phyloP scores from a whole-genome alignment of 83 land plant genomes.

The Picea abies region DNA sequence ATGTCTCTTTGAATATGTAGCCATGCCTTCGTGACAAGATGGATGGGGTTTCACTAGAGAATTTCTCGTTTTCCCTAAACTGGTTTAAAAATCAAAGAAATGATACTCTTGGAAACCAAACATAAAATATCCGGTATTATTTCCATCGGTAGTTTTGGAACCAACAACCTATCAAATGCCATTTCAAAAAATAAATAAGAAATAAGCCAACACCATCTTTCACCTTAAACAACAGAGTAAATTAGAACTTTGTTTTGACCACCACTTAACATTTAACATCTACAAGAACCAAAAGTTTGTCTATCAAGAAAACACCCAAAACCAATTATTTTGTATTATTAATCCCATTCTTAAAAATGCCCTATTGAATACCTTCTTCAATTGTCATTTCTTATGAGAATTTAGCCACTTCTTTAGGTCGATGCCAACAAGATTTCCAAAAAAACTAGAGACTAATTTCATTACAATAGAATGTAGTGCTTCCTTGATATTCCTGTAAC shows the following conservation, averaged over 20 bases:
- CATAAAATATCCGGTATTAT: background rate
- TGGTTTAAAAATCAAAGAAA: background rate
- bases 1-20: background rate
- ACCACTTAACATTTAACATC: background rate
- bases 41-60: background rate
- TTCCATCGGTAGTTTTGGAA: background rate
- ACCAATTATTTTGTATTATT: background rate
- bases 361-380: background rate
- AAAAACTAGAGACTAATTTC: slow-evolving; percentile 7
- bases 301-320: background rate
- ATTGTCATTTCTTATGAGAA: background rate
- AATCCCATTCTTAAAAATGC: background rate
- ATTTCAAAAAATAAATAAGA: background rate
- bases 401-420: slow-evolving; percentile 5
- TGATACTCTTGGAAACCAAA: background rate
- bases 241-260: background rate
- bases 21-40: background rate
- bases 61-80: background rate
- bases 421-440: background rate
- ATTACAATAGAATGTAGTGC: background rate
- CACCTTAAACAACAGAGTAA: background rate
- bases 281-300: background rate
- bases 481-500: background rate
- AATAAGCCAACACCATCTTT: background rate
- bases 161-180: background rate